A percentile compares a stretch with the other conserved stretches of the same genome.
These are phyloP conservation scores for Emergomyces pasteurianus DNA, from an alignment of 2,329 filamentous ascomycete genomes.

Conservation along the genomic window DNA sequence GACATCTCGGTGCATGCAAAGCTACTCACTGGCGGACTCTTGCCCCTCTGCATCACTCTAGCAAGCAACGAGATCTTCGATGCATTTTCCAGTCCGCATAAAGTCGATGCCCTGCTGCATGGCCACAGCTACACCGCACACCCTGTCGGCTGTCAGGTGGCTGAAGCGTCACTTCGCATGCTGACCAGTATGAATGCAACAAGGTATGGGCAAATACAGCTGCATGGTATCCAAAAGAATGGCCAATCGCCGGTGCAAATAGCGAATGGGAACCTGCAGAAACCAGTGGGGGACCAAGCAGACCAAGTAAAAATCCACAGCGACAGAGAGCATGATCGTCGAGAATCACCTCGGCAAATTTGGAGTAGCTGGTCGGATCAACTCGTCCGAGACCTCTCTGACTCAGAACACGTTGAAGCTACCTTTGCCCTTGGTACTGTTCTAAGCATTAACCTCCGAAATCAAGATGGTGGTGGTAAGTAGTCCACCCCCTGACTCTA, in stretches of 20 bases:
- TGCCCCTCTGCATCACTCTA: constrained; percentile 65
- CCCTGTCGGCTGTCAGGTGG: constrained; percentile 68
- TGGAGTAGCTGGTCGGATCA: constrained; percentile 63
- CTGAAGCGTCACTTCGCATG: constrained; percentile 50
- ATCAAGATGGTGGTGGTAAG: constrained; percentile 36
- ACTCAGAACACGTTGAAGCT: constrained; percentile 44
- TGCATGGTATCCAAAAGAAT: background rate
- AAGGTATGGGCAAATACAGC: constrained; percentile 42
- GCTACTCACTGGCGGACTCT: constrained; percentile 65
- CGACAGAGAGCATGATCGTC: background rate
- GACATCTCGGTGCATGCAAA: constrained; percentile 78
- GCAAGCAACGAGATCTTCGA: constrained; percentile 63
- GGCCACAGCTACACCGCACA: constrained; percentile 84
- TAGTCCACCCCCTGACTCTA: constrained; percentile 1
- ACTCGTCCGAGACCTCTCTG: constrained; percentile 50
- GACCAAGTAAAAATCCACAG: background rate
- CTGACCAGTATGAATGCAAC: constrained; percentile 47
- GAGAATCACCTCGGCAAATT: constrained; percentile 13
- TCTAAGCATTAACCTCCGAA: constrained; percentile 50
- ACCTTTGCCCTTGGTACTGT: constrained; percentile 66
- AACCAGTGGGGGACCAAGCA: too few species aligned
- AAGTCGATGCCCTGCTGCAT: constrained; percentile 67
- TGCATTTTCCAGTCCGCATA: constrained; percentile 58
- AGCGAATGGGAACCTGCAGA: background rate
- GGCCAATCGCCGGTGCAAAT: background rate